phyloP scores from a whole-genome alignment of 306 rosid genomes.

The Cucumis melo region DNA sequence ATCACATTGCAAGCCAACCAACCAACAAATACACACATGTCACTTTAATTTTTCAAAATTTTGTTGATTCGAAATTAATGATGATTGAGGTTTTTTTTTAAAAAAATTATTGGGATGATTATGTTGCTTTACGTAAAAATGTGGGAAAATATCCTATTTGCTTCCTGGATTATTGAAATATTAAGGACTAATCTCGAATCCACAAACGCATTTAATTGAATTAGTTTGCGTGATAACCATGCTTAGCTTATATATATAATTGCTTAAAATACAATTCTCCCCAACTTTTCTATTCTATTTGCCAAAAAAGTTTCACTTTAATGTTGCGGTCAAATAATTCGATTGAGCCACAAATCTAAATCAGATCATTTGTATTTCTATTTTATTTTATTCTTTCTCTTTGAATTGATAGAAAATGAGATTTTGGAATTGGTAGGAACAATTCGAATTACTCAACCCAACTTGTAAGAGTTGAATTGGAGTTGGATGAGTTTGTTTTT shows the following conservation, averaged over 20 bases:
- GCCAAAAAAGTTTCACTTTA: not conserved
- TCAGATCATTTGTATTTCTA: not conserved
- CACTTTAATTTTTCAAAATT: no score
- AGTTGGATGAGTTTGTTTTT: no score
- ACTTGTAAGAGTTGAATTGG: no score
- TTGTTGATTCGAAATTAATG: no score
- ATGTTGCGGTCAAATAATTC: not conserved
- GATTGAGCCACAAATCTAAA: not conserved
- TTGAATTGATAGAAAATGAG: no score
- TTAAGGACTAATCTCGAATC: not conserved
- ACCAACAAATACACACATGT: no score
- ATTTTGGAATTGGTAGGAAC: no score
- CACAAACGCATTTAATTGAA: not conserved
- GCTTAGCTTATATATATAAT: not conserved
- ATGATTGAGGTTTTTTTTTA: not conserved
- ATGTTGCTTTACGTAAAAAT: not conserved
- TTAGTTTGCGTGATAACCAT: not conserved
- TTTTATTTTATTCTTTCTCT: not conserved
- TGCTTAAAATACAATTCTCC: not conserved
- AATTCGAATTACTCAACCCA: no score
- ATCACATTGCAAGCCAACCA: no score
- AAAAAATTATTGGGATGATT: not conserved
- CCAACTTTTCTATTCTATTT: not conserved
- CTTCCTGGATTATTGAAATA: not conserved
- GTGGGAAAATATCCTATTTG: not conserved